These are phyloP conservation scores for Lodderomyces metapsilosis DNA, from an alignment of 1,139 yeast genomes.

Conservation along the genomic window DNA sequence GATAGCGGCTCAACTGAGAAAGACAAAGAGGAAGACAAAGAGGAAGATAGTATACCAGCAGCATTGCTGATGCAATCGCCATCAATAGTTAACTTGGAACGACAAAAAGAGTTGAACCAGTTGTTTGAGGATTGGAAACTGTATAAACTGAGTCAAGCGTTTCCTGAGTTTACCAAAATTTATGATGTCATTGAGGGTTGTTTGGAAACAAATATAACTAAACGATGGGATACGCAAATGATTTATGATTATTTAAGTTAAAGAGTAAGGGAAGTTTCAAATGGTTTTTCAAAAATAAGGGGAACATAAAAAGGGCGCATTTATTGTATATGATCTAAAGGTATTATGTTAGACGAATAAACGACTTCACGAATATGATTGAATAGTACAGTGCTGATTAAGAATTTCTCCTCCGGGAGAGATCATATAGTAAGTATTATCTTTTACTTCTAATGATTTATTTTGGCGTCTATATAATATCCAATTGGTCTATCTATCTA, in stretches of 20 bases:
- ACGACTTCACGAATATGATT: not conserved
- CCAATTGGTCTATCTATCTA: not conserved
- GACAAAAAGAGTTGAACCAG: conserved; percentile 17
- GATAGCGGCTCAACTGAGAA: too few relatives aligned
- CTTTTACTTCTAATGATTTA: too few relatives aligned
- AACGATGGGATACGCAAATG: conserved; percentile 49
- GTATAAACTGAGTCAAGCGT: conserved; percentile 13
- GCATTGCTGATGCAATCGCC: conserved; percentile 16
- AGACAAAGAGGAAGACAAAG: conserved; percentile 6
- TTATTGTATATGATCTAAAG: not conserved
- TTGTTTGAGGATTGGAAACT: conserved; percentile 25
- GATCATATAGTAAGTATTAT: too few relatives aligned
- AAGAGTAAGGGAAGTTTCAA: not conserved
- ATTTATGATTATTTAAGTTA: conserved; percentile 17
- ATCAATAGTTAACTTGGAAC: conserved; percentile 23
- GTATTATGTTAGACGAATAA: not conserved
- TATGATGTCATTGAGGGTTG: conserved; percentile 54
- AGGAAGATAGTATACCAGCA: conserved; percentile 12
- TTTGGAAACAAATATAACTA: conserved; percentile 48
- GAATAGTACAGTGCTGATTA: not conserved
- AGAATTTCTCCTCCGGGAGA: too few relatives aligned
- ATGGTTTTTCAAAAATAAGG: not conserved
- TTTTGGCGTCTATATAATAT: not conserved
- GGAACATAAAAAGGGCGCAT: not conserved
- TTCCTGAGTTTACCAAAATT: conserved; percentile 28